A percentile compares a stretch with the other conserved stretches of the same genome.
Evolutionary conservation across 2,329 filamentous ascomycete genomes (phyloP).

Genomic region (Aspergillus fijiensis): DNA sequence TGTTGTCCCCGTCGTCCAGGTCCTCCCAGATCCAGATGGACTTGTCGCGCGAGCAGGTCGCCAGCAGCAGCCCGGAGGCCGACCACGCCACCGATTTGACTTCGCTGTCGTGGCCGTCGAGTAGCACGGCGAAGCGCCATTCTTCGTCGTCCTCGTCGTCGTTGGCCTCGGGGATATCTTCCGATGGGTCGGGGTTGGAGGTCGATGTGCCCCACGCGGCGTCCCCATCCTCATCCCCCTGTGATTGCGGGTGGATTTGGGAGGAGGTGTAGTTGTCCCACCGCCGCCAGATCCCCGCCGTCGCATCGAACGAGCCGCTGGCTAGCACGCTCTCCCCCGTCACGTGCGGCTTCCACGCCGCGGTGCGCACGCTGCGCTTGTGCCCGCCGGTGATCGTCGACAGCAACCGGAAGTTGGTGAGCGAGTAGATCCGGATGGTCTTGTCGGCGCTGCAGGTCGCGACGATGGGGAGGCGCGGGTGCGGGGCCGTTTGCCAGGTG

Average conservation of each 20-base stretch:
- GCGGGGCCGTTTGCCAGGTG: conserved; percentile 81
- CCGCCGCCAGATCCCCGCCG: conserved; percentile 79
- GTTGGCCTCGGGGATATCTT: conserved; percentile 46
- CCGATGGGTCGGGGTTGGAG: not conserved
- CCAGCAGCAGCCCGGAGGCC: conserved; percentile 71
- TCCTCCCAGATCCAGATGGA: conserved; percentile 99
- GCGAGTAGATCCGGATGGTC: conserved; percentile 83
- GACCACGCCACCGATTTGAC: conserved; percentile 75
- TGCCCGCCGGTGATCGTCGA: conserved; percentile 83
- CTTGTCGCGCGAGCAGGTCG: conserved; percentile 90
- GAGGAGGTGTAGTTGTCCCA: conserved; percentile 48
- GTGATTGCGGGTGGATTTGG: not conserved
- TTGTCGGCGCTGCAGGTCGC: conserved; percentile 87
- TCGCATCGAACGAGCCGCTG: conserved; percentile 91
- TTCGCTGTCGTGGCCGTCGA: conserved; percentile 94
- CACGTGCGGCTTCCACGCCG: conserved; percentile 80
- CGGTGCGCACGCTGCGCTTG: conserved; percentile 80
- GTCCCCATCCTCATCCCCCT: too few species aligned
- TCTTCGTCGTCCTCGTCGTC: conserved; percentile 69
- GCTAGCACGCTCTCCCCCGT: conserved; percentile 73
- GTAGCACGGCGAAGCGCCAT: conserved; percentile 87
- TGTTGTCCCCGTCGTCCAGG: conserved; percentile 77
- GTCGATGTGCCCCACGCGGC: too few species aligned
- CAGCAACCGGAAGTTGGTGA: conserved; percentile 75
- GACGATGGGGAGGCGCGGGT: conserved; percentile 82